A percentile compares a stretch with the other conserved stretches of the same genome.
Conservation (phyloP, 176 grass and related monocot genomes). For the Triticum turgidum region DNA sequence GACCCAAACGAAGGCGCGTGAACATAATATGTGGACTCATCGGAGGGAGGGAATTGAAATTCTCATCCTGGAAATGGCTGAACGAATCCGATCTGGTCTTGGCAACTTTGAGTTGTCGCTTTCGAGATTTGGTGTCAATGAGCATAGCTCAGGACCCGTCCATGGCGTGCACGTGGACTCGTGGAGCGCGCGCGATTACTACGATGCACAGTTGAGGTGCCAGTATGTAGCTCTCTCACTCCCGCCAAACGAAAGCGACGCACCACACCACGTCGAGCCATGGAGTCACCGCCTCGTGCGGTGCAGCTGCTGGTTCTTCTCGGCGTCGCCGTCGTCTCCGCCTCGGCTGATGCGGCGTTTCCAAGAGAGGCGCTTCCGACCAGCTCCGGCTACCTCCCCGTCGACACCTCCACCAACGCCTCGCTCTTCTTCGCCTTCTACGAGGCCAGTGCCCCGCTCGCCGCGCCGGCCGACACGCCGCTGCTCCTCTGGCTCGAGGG, state of each 20-base stretch:
- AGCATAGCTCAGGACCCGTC: no score
- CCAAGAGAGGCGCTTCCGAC: constrained; percentile 29
- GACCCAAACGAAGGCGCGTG: no score
- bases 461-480: constrained; percentile 26
- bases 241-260: neutral
- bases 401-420: neutral
- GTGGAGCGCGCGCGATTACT: neutral
- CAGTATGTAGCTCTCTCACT: neutral
- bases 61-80: no score
- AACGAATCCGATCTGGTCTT: no score
- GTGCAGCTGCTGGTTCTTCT: neutral
- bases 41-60: no score
- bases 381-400: constrained; percentile 60
- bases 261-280: neutral
- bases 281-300: neutral
- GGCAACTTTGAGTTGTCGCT: no score
- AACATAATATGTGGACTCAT: no score
- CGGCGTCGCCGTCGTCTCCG: neutral
- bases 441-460: constrained; percentile 40
- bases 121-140: no score
- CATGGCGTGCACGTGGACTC: neutral
- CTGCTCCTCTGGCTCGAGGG: constrained; percentile 63
- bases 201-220: neutral
- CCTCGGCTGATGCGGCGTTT: neutral
- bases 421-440: constrained; percentile 65